Evolutionary conservation across 2,329 filamentous ascomycete species (phyloP), one percentile per base, ranked within the genome.

Genomic region (Drechslerella dactyloides): DNA sequence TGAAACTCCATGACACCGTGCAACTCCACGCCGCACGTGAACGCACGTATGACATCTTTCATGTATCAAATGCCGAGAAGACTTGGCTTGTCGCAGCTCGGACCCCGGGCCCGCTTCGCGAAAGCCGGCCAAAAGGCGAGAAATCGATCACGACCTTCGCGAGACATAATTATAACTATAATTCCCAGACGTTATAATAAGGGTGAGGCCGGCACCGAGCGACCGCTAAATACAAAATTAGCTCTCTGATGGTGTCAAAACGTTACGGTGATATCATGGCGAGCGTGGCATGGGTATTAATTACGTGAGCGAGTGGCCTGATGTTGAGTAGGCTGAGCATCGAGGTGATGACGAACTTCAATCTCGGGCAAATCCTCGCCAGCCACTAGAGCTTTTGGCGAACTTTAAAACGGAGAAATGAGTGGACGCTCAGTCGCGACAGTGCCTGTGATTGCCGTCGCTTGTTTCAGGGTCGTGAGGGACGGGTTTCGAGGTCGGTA

Each of bases 261-360:
- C 27, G 27, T 33, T 33, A 42, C 37, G 37, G 37, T 42, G n/a
- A 42, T 13, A 42, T 42, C 37, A 42, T 42, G 37, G 37, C 37
- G 27, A 8, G 27, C 27, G 27, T 33, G 8, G 27, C 27, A 42
- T 6, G 37, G 37, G 13, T 42, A 42, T 42, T 42, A 42, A 42
- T 42, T 42, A 42, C 37, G 37, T 42, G 37, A 42, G 37, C 37
- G 15, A 42, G 37, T 42, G 37, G 37, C 37, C 37, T 42, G 37
- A 42, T 42, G 37, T 42, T 17, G 37, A 17, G 37, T 15, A 42
- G 37, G 5, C 37, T 42, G 37, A 42, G 37, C 37, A 13, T 42
- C 37, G 37, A 42, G n/a, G 3, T 42, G 15, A 42, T 42, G 37
- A 42, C 37, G 37, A 42, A 42, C 37, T 42, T 17, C 37, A 42